Percentiles rank a stretch among this genome's conserved stretches.
Conservation (phyloP, 345 rosid species). For the Hibiscus tridactylites region DNA sequence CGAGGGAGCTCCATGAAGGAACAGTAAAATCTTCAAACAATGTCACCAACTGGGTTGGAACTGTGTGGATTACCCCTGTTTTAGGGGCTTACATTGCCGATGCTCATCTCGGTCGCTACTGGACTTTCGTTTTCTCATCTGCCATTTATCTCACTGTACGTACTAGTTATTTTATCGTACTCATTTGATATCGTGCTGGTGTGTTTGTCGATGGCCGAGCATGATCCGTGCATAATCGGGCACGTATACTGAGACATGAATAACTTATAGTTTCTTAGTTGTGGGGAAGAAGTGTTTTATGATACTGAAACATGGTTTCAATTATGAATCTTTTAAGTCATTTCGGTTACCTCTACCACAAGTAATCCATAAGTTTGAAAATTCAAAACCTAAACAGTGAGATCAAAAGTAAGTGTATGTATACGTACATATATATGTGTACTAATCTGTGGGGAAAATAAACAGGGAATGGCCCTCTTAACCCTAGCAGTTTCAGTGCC, state of each 20-base stretch:
- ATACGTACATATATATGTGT: too few species aligned
- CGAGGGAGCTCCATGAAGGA: constrained; percentile 45
- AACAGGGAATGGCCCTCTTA: constrained; percentile 53
- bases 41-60: constrained; percentile 60
- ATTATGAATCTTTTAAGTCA: background rate
- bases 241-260: constrained; percentile 12
- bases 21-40: constrained; percentile 54
- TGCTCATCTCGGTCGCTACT: constrained; percentile 49
- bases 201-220: background rate
- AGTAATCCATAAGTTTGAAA: background rate
- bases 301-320: background rate
- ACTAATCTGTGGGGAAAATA: background rate
- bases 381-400: background rate
- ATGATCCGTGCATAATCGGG: background rate
- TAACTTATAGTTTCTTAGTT: background rate
- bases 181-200: background rate
- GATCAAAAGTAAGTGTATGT: too few species aligned
- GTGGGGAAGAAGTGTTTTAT: constrained; percentile 6
- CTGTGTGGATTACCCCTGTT: constrained; percentile 51
- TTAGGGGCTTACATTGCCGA: constrained; percentile 60
- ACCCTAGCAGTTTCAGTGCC: constrained; percentile 46
- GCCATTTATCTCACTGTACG: constrained; percentile 35
- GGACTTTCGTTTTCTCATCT: constrained; percentile 46
- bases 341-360: background rate
- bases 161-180: background rate